phyloP scores from a whole-genome alignment of 768 basidiomycete species.

The Tulasnella sp. region DNA sequence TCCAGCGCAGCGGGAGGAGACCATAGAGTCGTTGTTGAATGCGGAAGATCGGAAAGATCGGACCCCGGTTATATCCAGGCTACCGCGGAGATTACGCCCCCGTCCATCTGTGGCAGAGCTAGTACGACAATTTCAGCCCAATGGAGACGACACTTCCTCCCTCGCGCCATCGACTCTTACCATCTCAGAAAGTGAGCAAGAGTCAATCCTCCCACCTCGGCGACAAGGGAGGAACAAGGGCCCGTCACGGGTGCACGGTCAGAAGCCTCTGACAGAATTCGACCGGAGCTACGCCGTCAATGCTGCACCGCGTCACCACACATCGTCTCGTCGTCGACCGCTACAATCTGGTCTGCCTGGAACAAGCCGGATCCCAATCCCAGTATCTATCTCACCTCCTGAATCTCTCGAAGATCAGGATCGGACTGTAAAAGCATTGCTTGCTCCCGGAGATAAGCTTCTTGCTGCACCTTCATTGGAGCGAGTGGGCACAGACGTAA shows the following conservation, averaged over 20 bases:
- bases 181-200: constrained; percentile 77
- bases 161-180: constrained; percentile 17
- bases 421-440: constrained; percentile 27
- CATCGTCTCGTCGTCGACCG: neutral
- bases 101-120: constrained; percentile 60
- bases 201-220: constrained; percentile 25
- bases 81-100: constrained; percentile 27
- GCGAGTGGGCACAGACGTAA: too few species aligned
- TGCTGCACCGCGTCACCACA: constrained; percentile 46
- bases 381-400: constrained; percentile 25
- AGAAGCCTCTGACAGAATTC: constrained; percentile 55
- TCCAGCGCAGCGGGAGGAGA: neutral
- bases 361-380: constrained; percentile 8
- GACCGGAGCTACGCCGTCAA: constrained; percentile 91
- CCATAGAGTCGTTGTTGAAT: neutral
- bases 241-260: neutral
- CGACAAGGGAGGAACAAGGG: constrained; percentile 22
- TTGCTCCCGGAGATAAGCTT: too few species aligned
- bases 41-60: constrained; percentile 10
- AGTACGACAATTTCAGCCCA: constrained; percentile 37
- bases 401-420: constrained; percentile 57
- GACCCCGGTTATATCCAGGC: constrained; percentile 23
- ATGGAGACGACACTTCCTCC: constrained; percentile 17
- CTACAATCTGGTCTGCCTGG: neutral
- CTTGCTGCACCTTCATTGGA: too few species aligned